Evolutionary conservation across 78 protist genomes (phyloP).

Genomic region (Carpediemonas membranifera): DNA sequence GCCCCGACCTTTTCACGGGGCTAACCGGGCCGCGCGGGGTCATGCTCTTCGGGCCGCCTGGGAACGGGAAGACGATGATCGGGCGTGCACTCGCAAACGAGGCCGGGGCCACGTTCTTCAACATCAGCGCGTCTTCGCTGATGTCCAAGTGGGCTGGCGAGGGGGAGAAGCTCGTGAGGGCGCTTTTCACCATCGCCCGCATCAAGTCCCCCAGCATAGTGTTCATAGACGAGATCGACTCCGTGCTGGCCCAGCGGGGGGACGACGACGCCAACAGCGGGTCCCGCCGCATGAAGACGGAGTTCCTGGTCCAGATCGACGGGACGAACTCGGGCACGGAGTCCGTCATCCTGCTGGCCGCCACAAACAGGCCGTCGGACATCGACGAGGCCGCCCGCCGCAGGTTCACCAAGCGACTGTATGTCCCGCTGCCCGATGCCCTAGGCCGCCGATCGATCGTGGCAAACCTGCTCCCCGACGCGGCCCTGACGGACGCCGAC

Average conservation of each 20-base stretch:
- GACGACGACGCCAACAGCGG: no score
- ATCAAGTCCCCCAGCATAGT: conserved; percentile 51
- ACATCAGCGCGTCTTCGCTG: conserved; percentile 51
- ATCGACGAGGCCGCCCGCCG: conserved; percentile 58
- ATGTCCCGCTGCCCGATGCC: background rate
- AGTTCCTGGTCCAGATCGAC: conserved; percentile 72
- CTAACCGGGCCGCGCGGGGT: conserved; percentile 18
- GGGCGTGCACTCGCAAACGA: conserved; percentile 35
- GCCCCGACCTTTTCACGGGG: conserved; percentile 41
- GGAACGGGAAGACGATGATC: conserved; percentile 16
- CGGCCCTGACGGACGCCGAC: no score
- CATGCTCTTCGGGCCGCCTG: conserved; percentile 66
- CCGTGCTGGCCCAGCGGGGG: conserved; percentile 44
- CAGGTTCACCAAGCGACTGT: conserved; percentile 34
- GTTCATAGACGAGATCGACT: conserved; percentile 84
- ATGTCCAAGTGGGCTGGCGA: conserved; percentile 71
- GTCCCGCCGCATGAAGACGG: conserved; percentile 76
- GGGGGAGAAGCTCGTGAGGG: conserved; percentile 72
- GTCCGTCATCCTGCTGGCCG: conserved; percentile 28
- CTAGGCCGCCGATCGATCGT: no score
- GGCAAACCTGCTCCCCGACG: no score
- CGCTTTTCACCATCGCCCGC: conserved; percentile 72
- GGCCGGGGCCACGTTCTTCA: conserved; percentile 48
- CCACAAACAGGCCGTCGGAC: conserved; percentile 20
- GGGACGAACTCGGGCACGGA: conserved; percentile 25